Conservation (phyloP, 352 stramenopile species). For the Albugo candida region DNA sequence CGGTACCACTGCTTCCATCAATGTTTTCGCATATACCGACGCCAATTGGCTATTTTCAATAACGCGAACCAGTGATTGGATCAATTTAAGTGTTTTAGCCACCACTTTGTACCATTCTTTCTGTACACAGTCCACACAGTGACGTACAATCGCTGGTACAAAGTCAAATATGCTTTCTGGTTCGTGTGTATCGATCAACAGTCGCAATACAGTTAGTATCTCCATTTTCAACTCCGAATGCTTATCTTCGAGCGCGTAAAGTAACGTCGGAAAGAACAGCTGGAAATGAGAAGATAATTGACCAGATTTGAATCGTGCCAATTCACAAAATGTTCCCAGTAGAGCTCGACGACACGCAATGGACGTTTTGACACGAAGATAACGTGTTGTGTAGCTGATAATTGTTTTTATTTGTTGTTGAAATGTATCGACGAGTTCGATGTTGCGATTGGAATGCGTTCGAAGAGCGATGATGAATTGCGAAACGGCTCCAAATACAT, state of each 20-base stretch:
- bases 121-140: constrained; percentile 77
- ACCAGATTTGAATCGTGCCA: constrained; percentile 57
- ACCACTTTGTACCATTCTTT: constrained; percentile 99
- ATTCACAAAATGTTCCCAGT: constrained; percentile 65
- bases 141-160: constrained; percentile 59
- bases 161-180: constrained; percentile 57
- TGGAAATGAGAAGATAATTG: constrained; percentile 54
- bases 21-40: constrained; percentile 41
- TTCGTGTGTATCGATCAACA: constrained; percentile 84
- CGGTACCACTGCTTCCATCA: constrained; percentile 87
- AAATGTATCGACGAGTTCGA: constrained; percentile 10
- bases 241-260: constrained; percentile 75
- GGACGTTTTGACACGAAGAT: constrained; percentile 59
- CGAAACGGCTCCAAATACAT: constrained; percentile 91
- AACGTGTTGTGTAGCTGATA: constrained; percentile 51
- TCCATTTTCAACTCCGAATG: constrained; percentile 94
- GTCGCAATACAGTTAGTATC: constrained; percentile 82
- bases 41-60: constrained; percentile 23
- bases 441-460: constrained; percentile 15
- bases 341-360: constrained; percentile 62
- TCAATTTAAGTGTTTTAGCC: constrained; percentile 85
- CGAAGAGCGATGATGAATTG: constrained; percentile 74
- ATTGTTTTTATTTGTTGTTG: constrained; percentile 55
- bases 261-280: constrained; percentile 55
- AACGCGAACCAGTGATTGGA: constrained; percentile 79